A percentile compares a stretch with the other conserved stretches of the same genome.
Evolutionary conservation across 371 early-diverging fungal genomes (phyloP).

Genomic region (Choanephora cucurbitarum): DNA sequence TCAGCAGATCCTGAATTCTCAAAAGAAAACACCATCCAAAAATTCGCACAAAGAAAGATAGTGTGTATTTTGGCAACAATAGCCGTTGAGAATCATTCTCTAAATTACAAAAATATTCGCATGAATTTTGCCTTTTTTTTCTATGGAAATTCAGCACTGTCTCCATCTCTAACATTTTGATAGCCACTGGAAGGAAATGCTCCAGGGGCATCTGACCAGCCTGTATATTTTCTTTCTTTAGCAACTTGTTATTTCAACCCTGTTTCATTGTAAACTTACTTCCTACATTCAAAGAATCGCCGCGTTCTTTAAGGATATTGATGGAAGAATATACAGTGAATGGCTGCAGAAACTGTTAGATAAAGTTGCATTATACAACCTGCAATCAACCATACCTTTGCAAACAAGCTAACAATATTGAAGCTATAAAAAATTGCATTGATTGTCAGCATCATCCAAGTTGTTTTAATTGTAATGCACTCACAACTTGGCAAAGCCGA

Average conservation of each 20-base stretch:
- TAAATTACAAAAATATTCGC: too few relatives aligned
- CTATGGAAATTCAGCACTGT: constrained; percentile 31
- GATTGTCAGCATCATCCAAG: background rate
- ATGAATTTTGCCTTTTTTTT: background rate
- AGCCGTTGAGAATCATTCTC: too few relatives aligned
- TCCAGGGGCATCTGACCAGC: constrained; percentile 52
- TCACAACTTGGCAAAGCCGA: constrained; percentile 47
- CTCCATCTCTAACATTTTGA: constrained; percentile 50
- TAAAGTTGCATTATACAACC: background rate
- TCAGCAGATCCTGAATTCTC: too few relatives aligned
- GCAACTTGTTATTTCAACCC: too few relatives aligned
- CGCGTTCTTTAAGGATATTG: constrained; percentile 44
- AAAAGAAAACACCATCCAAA: background rate
- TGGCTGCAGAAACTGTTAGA: constrained; percentile 28
- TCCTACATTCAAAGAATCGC: constrained; percentile 43
- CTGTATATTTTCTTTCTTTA: too few relatives aligned
- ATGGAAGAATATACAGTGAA: constrained; percentile 45
- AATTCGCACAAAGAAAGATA: too few relatives aligned
- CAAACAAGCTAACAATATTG: constrained; percentile 46
- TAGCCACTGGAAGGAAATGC: constrained; percentile 51
- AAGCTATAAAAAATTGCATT: constrained; percentile 28
- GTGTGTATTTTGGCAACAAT: too few relatives aligned
- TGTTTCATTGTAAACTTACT: constrained; percentile 34
- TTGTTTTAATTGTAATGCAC: constrained; percentile 3
- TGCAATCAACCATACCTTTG: constrained; percentile 36